Conservation (phyloP, 2,329 filamentous ascomycete genomes). For the Aquanectria penicillioides region DNA sequence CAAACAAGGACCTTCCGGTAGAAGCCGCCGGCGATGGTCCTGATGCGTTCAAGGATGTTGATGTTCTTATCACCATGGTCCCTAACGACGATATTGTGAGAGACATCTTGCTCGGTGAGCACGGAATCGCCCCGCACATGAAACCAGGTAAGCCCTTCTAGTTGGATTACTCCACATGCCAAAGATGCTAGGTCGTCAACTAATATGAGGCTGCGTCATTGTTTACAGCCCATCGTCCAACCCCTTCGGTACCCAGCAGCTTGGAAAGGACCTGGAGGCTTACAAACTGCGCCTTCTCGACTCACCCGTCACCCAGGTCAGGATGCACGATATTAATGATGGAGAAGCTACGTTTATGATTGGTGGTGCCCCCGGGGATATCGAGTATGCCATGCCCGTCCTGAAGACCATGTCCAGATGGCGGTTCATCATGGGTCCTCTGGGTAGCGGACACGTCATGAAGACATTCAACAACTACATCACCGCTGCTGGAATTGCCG, state of each 20-base stretch:
- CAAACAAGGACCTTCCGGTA: not conserved
- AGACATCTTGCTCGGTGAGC: not conserved
- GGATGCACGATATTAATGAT: slow-evolving; percentile 3
- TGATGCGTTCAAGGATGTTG: not conserved
- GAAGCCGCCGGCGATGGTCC: not conserved
- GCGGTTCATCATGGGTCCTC: not conserved
- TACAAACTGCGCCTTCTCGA: not conserved
- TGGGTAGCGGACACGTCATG: not conserved
- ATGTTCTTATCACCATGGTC: not conserved
- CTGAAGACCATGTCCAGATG: not conserved
- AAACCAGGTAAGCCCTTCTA: not conserved
- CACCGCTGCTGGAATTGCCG: not conserved
- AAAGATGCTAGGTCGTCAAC: no score
- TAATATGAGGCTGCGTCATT: not conserved
- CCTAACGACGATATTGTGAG: not conserved
- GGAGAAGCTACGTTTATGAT: slow-evolving; percentile 1
- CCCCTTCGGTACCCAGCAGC: not conserved
- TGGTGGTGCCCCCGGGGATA: not conserved
- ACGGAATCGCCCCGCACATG: not conserved
- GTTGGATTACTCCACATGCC: no score
- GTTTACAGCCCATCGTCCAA: not conserved
- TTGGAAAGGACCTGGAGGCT: not conserved
- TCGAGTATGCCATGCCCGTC: not conserved
- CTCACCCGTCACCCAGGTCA: not conserved
- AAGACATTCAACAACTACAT: slow-evolving; percentile 4